Evolutionary conservation across 192 early-diverging fungal genomes (phyloP).

Genomic region (Coemansia sp.): DNA sequence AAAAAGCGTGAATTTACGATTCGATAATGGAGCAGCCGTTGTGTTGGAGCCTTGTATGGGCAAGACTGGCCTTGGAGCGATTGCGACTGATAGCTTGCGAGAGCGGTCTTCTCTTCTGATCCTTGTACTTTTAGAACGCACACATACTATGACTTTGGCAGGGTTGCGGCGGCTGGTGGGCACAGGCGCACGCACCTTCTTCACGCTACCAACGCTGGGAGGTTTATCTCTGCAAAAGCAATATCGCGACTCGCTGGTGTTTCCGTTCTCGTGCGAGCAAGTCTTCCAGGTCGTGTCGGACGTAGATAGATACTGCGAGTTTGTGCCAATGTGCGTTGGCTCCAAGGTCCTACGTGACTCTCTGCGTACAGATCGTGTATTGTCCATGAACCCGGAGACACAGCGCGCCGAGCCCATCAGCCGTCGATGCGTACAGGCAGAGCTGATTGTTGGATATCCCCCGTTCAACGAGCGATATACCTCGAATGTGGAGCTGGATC

Average conservation of each 20-base stretch:
- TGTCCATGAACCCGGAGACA: slow-evolving; percentile 10
- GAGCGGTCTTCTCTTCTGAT: not conserved
- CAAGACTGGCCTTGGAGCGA: not conserved
- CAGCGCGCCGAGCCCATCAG: not conserved
- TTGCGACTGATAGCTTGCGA: not conserved
- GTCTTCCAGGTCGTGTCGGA: slow-evolving; percentile 83
- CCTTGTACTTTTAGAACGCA: not conserved
- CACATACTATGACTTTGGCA: slow-evolving; percentile 1
- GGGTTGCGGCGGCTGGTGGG: not conserved
- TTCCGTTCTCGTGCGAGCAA: slow-evolving; percentile 64
- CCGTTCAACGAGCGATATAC: slow-evolving; percentile 78
- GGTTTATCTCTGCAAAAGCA: slow-evolving; percentile 5
- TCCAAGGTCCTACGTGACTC: slow-evolving; percentile 59
- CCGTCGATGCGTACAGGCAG: slow-evolving; percentile 61
- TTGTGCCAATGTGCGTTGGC: slow-evolving; percentile 81
- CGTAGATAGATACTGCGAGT: slow-evolving; percentile 77
- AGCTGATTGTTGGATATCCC: slow-evolving; percentile 82
- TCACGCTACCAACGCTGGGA: slow-evolving; percentile 15
- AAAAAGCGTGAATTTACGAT: too few species aligned
- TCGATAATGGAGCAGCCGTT: not conserved
- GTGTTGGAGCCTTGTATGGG: not conserved
- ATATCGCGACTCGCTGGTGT: slow-evolving; percentile 62
- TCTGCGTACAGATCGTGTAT: slow-evolving; percentile 7
- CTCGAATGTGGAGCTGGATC: slow-evolving; percentile 72
- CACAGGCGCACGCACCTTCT: slow-evolving; percentile 17